Evolutionary conservation across 1,284 basidiomycete species (phyloP), one percentile per base, ranked within the genome.

Genomic region (Xerocomus amazonicus): DNA sequence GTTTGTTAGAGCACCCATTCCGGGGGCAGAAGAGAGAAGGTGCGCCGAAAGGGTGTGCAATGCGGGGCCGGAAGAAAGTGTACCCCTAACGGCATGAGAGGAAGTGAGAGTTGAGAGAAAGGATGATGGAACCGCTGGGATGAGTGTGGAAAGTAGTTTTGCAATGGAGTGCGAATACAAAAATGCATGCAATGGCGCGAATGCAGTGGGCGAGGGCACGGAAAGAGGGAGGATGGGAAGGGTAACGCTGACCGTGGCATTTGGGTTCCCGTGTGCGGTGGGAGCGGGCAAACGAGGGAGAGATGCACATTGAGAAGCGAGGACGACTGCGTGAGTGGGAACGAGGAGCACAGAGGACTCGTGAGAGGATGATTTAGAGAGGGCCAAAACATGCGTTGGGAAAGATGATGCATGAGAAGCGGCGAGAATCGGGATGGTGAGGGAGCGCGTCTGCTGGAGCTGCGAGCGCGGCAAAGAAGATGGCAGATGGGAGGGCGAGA

Each of bases 171-270:
- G 81, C 12, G 76, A 76, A 67, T 89, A 85, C 59, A 89, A 73
- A 70, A 78, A 89, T 7, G 72, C 62, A 67, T 83, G 80, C 40
- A 88, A 70, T 47, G 84, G 68, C 17, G 78, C 66, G 68, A 87
- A 88, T 1, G 84, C 83, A 4, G 77, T 74, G 1, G 84, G 81
- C 29, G 81, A 81, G 3, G 86, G 86, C 13, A 89, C 73, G 4
- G 79, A 73, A 53, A 89, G 72, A 4, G 81, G 82, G 35, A 89
- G 72, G 38, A 88, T 73, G 40, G 85, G 85, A 10, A 88, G 70
- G 23, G 75, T 73, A 45, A 77, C 57, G 16, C 59, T 65, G 31
- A 51, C 61, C 16, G 67, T 62, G 6, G 70, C 68, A 31, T 66
- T 64, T 4, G 73, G 60, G 16, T 68, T 63, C 9, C 66, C 53